These are phyloP conservation scores for Glaciozyma martinii DNA, from an alignment of 768 basidiomycete genomes.

Conservation along the genomic window DNA sequence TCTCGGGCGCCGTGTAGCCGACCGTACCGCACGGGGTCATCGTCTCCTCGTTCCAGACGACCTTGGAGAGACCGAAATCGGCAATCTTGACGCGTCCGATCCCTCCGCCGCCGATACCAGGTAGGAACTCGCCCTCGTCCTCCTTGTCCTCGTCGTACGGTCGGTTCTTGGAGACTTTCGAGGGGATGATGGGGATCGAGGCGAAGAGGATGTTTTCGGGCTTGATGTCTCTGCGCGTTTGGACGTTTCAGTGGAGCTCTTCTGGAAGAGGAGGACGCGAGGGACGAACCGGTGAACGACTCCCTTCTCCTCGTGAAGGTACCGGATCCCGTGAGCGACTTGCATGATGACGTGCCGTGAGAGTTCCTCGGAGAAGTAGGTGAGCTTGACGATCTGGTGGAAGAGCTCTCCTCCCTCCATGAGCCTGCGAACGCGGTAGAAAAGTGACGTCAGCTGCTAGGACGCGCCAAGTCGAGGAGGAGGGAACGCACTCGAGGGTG, in stretches of 20 bases:
- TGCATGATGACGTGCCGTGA: conserved; percentile 94
- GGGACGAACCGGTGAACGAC: conserved; percentile 73
- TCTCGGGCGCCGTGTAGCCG: conserved; percentile 98
- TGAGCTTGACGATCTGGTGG: conserved; percentile 97
- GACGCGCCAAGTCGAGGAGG: not conserved
- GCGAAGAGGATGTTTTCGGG: conserved; percentile 95
- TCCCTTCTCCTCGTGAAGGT: conserved; percentile 93
- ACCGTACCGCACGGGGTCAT: conserved; percentile 99
- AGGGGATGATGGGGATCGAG: conserved; percentile 81
- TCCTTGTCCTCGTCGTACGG: conserved; percentile 98
- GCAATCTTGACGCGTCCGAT: conserved; percentile 98
- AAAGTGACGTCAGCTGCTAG: not conserved
- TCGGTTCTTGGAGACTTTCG: conserved; percentile 60
- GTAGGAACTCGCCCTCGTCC: conserved; percentile 92
- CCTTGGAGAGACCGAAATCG: conserved; percentile 93
- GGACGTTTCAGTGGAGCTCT: not conserved
- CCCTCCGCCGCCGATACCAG: conserved; percentile 87
- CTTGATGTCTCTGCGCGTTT: conserved; percentile 67
- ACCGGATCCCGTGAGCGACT: conserved; percentile 67
- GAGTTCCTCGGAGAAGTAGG: conserved; percentile 97
- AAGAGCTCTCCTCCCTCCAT: conserved; percentile 98
- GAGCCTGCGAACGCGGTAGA: conserved; percentile 46
- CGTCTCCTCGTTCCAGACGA: conserved; percentile 98
- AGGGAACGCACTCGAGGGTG: conserved; percentile 69
- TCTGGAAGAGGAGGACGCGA: too few species aligned